phyloP scores from a whole-genome alignment of 169 alveolate genomes.

The Ichthyophthirius multifiliis region DNA sequence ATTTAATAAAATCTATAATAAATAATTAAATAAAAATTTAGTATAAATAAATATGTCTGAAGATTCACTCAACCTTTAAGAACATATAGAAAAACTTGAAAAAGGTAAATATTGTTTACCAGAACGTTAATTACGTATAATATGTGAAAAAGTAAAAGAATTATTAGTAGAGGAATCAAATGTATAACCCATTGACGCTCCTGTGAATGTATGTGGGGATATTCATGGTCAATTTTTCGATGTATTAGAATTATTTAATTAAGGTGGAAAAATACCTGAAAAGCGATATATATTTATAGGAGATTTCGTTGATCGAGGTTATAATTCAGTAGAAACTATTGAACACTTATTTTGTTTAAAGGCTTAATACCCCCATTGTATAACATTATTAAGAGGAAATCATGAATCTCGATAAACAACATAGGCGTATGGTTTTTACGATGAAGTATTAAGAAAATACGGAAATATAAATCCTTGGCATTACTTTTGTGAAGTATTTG shows the following conservation, averaged over 20 bases:
- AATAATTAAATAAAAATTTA: no score
- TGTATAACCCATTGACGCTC: conserved; percentile 79
- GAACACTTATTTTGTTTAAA: conserved; percentile 69
- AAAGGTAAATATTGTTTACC: conserved; percentile 59
- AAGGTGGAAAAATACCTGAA: conserved; percentile 76
- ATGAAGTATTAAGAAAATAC: conserved; percentile 72
- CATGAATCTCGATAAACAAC: conserved; percentile 79
- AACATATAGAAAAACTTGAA: conserved; percentile 47
- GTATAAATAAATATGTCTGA: no score
- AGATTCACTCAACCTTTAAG: no score
- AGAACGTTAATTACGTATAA: conserved; percentile 64
- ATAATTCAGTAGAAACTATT: conserved; percentile 73
- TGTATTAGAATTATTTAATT: conserved; percentile 63
- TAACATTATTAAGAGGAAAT: conserved; percentile 79
- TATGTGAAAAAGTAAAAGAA: conserved; percentile 80
- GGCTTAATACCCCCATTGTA: conserved; percentile 66
- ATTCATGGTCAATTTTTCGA: conserved; percentile 85
- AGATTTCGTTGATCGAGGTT: conserved; percentile 83
- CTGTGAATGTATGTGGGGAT: conserved; percentile 88
- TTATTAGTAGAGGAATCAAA: conserved; percentile 76
- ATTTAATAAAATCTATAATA: no score
- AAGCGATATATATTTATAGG: conserved; percentile 80
- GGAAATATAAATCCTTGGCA: conserved; percentile 78
- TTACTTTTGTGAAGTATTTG: conserved; percentile 75
- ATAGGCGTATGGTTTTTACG: conserved; percentile 81